phyloP scores from a whole-genome alignment of 176 grass and related monocot genomes.

The Aegilops umbellulata region DNA sequence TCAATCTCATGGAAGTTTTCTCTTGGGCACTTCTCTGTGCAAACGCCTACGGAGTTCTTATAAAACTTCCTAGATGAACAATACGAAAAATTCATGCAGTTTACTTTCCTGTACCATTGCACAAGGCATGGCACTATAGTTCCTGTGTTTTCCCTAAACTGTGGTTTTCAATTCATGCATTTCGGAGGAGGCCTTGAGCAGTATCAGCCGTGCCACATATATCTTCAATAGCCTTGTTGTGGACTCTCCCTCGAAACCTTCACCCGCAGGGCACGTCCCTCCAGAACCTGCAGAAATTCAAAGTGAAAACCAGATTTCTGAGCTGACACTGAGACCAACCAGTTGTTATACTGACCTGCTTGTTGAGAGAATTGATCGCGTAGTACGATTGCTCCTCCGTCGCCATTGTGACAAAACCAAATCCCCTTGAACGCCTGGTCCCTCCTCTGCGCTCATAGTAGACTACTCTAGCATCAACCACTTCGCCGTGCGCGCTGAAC shows the following conservation, averaged over 20 bases:
- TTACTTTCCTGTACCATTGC: too few species aligned
- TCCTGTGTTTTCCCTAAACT: too few species aligned
- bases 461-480: slow-evolving; percentile 70
- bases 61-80: too few species aligned
- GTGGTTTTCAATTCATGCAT: too few species aligned
- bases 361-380: slow-evolving; percentile 83
- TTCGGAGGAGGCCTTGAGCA: too few species aligned
- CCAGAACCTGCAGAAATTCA: neutral
- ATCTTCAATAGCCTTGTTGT: neutral
- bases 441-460: slow-evolving; percentile 49
- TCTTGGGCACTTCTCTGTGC: too few species aligned
- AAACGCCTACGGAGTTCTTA: too few species aligned
- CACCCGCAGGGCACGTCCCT: neutral
- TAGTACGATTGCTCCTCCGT: slow-evolving; percentile 60
- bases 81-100: too few species aligned
- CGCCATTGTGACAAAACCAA: slow-evolving; percentile 87
- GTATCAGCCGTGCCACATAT: neutral
- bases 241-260: neutral
- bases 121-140: too few species aligned
- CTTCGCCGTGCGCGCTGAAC: slow-evolving; percentile 75
- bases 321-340: neutral
- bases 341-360: slow-evolving; percentile 53
- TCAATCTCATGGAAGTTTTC: too few species aligned
- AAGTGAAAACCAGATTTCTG: too few species aligned
- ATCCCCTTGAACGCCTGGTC: slow-evolving; percentile 66